Evolutionary conservation across 805 yeast genomes (phyloP).

Genomic region (Diddensiella transvaalensis): DNA sequence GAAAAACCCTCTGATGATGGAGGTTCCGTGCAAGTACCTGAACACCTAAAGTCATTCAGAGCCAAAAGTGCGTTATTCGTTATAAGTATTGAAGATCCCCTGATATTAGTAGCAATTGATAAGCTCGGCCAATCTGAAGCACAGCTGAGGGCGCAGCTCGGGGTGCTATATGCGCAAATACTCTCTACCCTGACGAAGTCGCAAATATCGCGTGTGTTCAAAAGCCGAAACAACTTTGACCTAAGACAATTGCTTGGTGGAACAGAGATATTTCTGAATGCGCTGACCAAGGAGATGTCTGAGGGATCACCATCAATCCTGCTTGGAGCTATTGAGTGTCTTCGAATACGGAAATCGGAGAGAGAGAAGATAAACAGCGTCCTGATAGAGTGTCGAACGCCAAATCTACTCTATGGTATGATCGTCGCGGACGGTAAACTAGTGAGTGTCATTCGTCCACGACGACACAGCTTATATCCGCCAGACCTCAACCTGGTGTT

Average conservation of each 20-base stretch:
- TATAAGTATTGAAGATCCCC: conserved; percentile 61
- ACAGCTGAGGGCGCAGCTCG: conserved; percentile 60
- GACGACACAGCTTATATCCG: conserved; percentile 72
- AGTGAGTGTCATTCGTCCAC: conserved; percentile 70
- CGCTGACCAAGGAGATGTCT: conserved; percentile 53
- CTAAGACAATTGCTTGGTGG: conserved; percentile 69
- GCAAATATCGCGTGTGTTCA: conserved; percentile 64
- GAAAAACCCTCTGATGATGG: conserved; percentile 35
- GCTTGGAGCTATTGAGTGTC: conserved; percentile 62
- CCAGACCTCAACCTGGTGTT: conserved; percentile 75
- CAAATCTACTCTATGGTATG: conserved; percentile 70
- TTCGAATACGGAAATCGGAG: conserved; percentile 53
- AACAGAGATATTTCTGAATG: conserved; percentile 69
- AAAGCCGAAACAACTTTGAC: conserved; percentile 74
- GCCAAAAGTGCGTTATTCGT: conserved; percentile 53
- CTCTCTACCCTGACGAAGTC: conserved; percentile 82
- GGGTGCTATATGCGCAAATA: conserved; percentile 68
- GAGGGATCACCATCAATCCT: conserved; percentile 56
- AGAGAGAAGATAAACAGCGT: conserved; percentile 57
- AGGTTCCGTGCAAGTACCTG: neutral
- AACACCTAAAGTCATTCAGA: conserved; percentile 40
- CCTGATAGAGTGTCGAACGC: conserved; percentile 45
- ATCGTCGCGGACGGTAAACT: conserved; percentile 63
- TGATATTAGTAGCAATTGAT: conserved; percentile 65
- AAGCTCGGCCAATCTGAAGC: conserved; percentile 34